phyloP scores from a whole-genome alignment of 345 rosid genomes.

The Arabidopsis suecica region DNA sequence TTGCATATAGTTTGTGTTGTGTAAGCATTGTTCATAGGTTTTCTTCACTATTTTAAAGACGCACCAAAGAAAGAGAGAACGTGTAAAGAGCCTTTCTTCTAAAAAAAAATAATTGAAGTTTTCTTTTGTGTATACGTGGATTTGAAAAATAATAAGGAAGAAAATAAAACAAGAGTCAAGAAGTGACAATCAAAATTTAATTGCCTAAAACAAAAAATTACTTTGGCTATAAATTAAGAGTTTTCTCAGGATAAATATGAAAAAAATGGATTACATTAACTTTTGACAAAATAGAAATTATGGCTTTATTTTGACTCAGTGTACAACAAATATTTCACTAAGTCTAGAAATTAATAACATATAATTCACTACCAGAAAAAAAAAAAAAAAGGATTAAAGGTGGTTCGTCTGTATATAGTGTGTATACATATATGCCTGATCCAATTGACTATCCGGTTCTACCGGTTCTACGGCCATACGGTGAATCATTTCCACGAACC shows the following conservation, averaged over 20 bases:
- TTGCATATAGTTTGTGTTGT: constrained; percentile 52
- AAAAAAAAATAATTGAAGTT: constrained; percentile 9
- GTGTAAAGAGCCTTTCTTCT: constrained; percentile 34
- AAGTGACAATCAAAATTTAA: no score
- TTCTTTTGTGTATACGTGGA: not conserved
- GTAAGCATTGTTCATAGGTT: constrained; percentile 39
- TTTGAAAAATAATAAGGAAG: no score
- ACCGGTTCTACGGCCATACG: constrained; percentile 37
- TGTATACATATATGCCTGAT: constrained; percentile 7
- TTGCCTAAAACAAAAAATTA: no score
- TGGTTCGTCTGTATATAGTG: not conserved
- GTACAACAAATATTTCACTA: constrained; percentile 10
- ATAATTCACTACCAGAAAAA: not conserved
- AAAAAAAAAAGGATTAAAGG: not conserved
- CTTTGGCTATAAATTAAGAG: no score
- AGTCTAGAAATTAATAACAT: not conserved
- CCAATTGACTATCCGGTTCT: constrained; percentile 40
- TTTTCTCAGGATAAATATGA: no score
- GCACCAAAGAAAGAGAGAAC: not conserved
- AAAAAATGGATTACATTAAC: no score
- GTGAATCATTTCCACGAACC: constrained; percentile 25
- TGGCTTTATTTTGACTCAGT: constrained; percentile 6
- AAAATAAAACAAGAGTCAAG: no score
- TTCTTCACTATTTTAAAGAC: constrained; percentile 19
- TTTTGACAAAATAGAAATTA: not conserved